These are phyloP conservation scores for Euphorbia schlechtendalii DNA, from an alignment of 441 rosid genomes.

Conservation along the genomic window DNA sequence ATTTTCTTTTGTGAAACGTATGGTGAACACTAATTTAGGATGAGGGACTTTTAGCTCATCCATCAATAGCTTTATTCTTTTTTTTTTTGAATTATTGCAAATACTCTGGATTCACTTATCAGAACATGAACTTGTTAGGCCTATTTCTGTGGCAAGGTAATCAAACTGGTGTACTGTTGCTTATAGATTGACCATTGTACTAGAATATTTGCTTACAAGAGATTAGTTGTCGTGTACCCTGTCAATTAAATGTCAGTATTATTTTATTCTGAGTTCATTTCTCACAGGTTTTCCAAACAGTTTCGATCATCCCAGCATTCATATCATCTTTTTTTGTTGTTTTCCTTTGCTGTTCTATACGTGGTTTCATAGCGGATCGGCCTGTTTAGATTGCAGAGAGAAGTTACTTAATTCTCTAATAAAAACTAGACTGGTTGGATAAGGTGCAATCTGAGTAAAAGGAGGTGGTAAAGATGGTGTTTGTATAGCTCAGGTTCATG, in stretches of 20 bases:
- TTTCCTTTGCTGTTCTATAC: slow-evolving; percentile 65
- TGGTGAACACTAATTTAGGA: not conserved
- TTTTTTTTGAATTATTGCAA: not conserved
- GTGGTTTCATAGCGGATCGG: slow-evolving; percentile 85
- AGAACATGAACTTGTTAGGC: not conserved
- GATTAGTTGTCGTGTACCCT: not conserved
- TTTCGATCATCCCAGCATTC: too few relatives aligned
- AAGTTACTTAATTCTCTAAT: slow-evolving; percentile 69
- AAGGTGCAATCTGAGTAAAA: slow-evolving; percentile 30
- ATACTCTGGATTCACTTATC: not conserved
- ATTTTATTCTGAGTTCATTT: too few relatives aligned
- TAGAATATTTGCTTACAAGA: not conserved
- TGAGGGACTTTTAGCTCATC: not conserved
- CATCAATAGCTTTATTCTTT: too few relatives aligned
- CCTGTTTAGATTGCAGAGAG: slow-evolving; percentile 60
- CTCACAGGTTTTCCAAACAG: too few relatives aligned
- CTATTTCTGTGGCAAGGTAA: not conserved
- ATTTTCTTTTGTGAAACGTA: not conserved
- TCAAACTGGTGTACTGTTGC: not conserved
- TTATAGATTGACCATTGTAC: not conserved
- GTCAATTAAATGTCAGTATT: too few relatives aligned
- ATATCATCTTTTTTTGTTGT: slow-evolving; percentile 54
- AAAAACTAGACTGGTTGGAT: slow-evolving; percentile 59
- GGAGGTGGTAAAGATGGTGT: too few relatives aligned
- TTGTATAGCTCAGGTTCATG: slow-evolving; percentile 31